Percentiles rank a stretch among this genome's conserved stretches.
phyloP scores from a whole-genome alignment of 75 land plant species.

The Cryptomeria japonica region DNA sequence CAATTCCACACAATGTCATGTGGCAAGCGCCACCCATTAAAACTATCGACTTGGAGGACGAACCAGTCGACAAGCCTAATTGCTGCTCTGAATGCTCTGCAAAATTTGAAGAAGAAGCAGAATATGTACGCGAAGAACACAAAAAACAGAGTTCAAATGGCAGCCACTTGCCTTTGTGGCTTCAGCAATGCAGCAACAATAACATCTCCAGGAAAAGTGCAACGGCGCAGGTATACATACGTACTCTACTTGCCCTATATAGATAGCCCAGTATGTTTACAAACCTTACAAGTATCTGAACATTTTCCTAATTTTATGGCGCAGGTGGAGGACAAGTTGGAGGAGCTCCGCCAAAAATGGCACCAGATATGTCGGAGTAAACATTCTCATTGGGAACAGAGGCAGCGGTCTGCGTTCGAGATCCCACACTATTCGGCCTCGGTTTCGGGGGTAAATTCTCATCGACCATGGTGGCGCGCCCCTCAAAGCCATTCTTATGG shows the following conservation, averaged over 20 bases:
- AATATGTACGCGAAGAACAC: not conserved
- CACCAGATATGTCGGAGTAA: conserved; percentile 34
- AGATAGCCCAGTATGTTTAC: not conserved
- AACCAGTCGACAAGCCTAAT: conserved; percentile 23
- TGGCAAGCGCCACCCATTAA: conserved; percentile 6
- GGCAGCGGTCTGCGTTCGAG: not conserved
- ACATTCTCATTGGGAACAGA: conserved; percentile 10
- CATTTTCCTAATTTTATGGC: not conserved
- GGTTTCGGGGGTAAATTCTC: not conserved
- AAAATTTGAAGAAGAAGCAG: conserved; percentile 49
- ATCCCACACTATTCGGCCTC: not conserved
- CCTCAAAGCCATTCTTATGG: not conserved
- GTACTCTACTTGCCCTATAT: not conserved
- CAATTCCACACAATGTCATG: not conserved
- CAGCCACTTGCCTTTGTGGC: conserved; percentile 42
- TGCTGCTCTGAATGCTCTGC: conserved; percentile 48
- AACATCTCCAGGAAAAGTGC: conserved; percentile 1
- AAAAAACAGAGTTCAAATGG: not conserved
- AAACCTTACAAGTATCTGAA: not conserved
- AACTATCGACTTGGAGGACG: conserved; percentile 11
- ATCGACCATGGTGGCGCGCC: not conserved
- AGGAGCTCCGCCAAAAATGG: conserved; percentile 50
- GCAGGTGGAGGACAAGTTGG: conserved; percentile 10
- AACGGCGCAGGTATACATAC: not conserved
- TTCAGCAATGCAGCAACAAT: conserved; percentile 24